Conservation (phyloP, 2,329 filamentous ascomycete species). For the Stemphylium vesicarium region DNA sequence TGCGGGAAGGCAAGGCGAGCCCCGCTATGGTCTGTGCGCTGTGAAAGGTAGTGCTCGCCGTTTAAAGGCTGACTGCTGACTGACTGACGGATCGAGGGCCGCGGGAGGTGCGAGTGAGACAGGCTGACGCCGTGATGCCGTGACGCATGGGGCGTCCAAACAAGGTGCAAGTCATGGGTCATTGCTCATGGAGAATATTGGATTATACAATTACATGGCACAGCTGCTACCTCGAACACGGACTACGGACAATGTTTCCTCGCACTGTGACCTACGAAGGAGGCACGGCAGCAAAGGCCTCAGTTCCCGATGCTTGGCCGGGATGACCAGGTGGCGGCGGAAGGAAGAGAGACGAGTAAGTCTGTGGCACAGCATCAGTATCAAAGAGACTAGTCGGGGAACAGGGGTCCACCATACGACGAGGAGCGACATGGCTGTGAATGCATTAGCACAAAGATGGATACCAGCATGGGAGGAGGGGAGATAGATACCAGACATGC, state of each 20-base stretch:
- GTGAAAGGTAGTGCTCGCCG: conserved; percentile 13
- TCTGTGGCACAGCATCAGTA: conserved; percentile 32
- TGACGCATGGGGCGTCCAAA: neutral
- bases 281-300: conserved; percentile 57
- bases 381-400: neutral
- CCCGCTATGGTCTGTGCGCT: conserved; percentile 17
- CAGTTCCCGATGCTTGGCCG: conserved; percentile 52
- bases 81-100: conserved; percentile 2
- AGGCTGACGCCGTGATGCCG: neutral
- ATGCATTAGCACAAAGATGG: conserved; percentile 13
- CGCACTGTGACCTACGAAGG: conserved; percentile 39
- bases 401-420: conserved; percentile 48
- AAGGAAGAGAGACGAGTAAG: conserved; percentile 70
- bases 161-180: neutral
- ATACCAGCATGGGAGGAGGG: neutral
- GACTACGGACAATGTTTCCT: conserved; percentile 1
- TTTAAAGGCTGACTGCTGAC: neutral
- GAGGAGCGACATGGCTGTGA: conserved; percentile 52
- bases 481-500: conserved; percentile 74
- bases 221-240: conserved; percentile 15
- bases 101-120: conserved; percentile 3
- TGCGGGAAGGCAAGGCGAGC: conserved; percentile 20
- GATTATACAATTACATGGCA: conserved; percentile 25
- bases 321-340: conserved; percentile 56
- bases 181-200: conserved; percentile 2